Evolutionary conservation across 2,329 filamentous ascomycete species (phyloP).

Genomic region (Trichoderma lentiforme): DNA sequence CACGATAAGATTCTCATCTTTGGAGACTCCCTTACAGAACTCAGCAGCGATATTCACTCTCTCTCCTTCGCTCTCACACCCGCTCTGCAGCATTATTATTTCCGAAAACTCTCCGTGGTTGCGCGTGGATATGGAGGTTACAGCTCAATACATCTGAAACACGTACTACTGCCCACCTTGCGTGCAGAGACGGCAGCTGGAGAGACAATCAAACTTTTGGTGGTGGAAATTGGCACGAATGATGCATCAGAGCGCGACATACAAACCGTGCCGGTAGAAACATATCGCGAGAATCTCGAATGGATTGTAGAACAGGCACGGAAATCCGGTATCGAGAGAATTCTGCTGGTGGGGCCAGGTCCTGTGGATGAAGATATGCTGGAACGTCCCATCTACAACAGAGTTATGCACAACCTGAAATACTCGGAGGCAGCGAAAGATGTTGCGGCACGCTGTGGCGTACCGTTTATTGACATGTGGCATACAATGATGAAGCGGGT

Average conservation of each 20-base stretch:
- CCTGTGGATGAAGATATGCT: conserved; percentile 5
- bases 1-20: conserved; percentile 4
- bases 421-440: neutral
- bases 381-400: neutral
- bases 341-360: conserved; percentile 1
- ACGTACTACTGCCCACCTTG: conserved; percentile 1
- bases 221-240: conserved; percentile 6
- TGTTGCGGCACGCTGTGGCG: neutral
- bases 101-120: conserved; percentile 3
- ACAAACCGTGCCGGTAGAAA: neutral
- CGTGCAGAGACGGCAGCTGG: conserved; percentile 5
- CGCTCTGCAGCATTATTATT: conserved; percentile 1
- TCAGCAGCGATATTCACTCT: neutral
- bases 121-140: conserved; percentile 10
- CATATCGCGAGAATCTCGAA: neutral
- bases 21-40: conserved; percentile 4
- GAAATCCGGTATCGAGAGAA: neutral
- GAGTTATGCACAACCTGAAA: neutral
- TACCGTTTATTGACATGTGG: conserved; percentile 11
- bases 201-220: conserved; percentile 2
- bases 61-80: conserved; percentile 4
- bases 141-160: conserved; percentile 4
- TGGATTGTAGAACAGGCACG: conserved; percentile 1
- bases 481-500: neutral
- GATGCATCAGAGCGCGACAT: neutral